phyloP scores from a whole-genome alignment of 768 basidiomycete species.

The Phlegmacium glaucopus region DNA sequence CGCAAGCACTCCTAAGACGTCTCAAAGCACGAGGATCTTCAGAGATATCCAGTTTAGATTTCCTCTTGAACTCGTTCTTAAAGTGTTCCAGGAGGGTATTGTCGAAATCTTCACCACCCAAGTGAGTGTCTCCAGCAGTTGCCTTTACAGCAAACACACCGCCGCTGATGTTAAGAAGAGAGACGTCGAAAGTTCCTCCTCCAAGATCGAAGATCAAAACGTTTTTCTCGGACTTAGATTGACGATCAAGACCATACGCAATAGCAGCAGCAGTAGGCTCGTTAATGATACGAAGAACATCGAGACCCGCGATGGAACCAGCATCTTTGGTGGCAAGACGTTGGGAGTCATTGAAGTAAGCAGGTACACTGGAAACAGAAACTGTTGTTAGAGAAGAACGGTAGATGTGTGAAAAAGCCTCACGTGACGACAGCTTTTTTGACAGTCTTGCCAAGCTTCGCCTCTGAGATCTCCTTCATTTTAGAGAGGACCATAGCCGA shows the following conservation, averaged over 20 bases:
- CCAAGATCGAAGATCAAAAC: slow-evolving; percentile 99
- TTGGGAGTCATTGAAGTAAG: slow-evolving; percentile 99
- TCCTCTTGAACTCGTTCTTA: slow-evolving; percentile 99
- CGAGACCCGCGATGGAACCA: slow-evolving; percentile 95
- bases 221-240: slow-evolving; percentile 93
- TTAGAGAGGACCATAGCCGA: slow-evolving; percentile 99
- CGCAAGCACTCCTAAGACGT: slow-evolving; percentile 94
- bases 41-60: slow-evolving; percentile 95
- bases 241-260: slow-evolving; percentile 96
- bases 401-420: slow-evolving; percentile 27
- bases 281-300: slow-evolving; percentile 99
- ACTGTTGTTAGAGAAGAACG: slow-evolving; percentile 7
- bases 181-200: slow-evolving; percentile 99
- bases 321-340: slow-evolving; percentile 99
- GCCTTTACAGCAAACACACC: slow-evolving; percentile 99
- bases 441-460: slow-evolving; percentile 97
- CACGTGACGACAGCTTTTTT: slow-evolving; percentile 99
- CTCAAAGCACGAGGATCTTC: slow-evolving; percentile 96
- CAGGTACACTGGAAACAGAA: slow-evolving; percentile 66
- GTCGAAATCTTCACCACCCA: slow-evolving; percentile 99
- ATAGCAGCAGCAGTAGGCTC: slow-evolving; percentile 99
- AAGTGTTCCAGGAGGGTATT: slow-evolving; percentile 98
- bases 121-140: slow-evolving; percentile 98
- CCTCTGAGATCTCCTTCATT: slow-evolving; percentile 99
- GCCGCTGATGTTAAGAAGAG: slow-evolving; percentile 94